Percentiles rank a stretch among this genome's conserved stretches.
Evolutionary conservation across 192 early-diverging fungal species (phyloP).

Genomic region (Coemansia sp.): DNA sequence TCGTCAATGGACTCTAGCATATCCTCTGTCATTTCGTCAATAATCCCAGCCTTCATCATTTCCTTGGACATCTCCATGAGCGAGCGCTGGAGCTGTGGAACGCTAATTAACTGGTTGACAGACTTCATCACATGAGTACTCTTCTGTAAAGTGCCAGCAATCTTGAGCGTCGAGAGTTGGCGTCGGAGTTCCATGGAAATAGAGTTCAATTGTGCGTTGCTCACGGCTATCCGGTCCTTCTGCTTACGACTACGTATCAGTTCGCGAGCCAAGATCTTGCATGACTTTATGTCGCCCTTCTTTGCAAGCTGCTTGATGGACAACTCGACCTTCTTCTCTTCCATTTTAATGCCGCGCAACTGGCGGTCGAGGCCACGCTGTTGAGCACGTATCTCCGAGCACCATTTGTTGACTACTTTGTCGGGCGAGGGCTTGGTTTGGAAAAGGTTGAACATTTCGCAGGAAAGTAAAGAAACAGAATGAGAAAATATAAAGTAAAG

Average conservation of each 20-base stretch:
- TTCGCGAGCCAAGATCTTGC: constrained; percentile 79
- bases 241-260: constrained; percentile 77
- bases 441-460: constrained; percentile 13
- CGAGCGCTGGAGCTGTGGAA: constrained; percentile 79
- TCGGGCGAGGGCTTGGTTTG: constrained; percentile 47
- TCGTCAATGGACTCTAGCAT: constrained; percentile 85
- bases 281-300: constrained; percentile 72
- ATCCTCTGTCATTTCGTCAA: constrained; percentile 95
- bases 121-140: constrained; percentile 87
- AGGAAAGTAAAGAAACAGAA: background rate
- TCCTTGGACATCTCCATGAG: constrained; percentile 94
- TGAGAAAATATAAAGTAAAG: too few relatives aligned
- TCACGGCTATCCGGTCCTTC: constrained; percentile 77
- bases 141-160: constrained; percentile 85
- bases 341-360: constrained; percentile 72
- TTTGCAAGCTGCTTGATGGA: constrained; percentile 85
- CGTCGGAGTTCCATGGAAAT: constrained; percentile 87
- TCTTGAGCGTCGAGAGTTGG: constrained; percentile 83
- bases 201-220: constrained; percentile 92
- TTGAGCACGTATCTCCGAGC: constrained; percentile 74
- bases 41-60: constrained; percentile 98
- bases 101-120: constrained; percentile 82
- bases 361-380: constrained; percentile 86
- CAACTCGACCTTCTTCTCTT: constrained; percentile 80
- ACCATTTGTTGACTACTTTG: constrained; percentile 89